Evolutionary conservation across 1,284 basidiomycete genomes (phyloP).

Genomic region (Melampsora americana): DNA sequence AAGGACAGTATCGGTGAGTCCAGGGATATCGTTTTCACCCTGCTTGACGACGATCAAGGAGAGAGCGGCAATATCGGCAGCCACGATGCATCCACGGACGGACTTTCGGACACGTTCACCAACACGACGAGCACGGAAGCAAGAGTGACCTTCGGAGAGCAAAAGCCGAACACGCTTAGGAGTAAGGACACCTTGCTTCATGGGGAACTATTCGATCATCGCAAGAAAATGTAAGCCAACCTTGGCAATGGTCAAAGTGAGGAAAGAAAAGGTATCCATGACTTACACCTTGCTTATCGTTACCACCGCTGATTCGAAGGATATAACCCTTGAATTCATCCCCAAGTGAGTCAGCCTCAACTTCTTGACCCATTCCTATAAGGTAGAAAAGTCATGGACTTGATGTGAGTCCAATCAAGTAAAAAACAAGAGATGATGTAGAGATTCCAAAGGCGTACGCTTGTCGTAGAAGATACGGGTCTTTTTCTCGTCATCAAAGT

Average conservation of each 20-base stretch:
- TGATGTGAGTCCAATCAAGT: neutral
- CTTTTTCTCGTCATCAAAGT: slow-evolving; percentile 49
- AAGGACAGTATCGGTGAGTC: slow-evolving; percentile 85
- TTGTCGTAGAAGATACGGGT: slow-evolving; percentile 89
- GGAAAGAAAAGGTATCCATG: neutral
- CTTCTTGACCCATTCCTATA: slow-evolving; percentile 82
- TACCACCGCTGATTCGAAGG: slow-evolving; percentile 93
- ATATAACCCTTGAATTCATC: slow-evolving; percentile 98
- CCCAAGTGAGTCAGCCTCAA: slow-evolving; percentile 82
- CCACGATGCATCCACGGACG: slow-evolving; percentile 92
- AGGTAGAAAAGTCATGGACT: neutral
- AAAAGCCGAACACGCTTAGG: slow-evolving; percentile 91
- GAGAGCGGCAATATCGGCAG: slow-evolving; percentile 91
- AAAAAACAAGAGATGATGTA: neutral
- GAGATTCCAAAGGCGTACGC: slow-evolving; percentile 48
- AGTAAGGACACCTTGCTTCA: slow-evolving; percentile 98
- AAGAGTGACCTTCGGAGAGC: slow-evolving; percentile 91
- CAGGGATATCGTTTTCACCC: slow-evolving; percentile 86
- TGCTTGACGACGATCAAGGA: slow-evolving; percentile 95
- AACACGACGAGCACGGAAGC: slow-evolving; percentile 86
- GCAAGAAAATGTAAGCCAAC: neutral
- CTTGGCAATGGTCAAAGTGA: neutral
- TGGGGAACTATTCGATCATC: slow-evolving; percentile 70
- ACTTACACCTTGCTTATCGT: slow-evolving; percentile 65
- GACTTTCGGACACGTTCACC: slow-evolving; percentile 99